phyloP scores from a whole-genome alignment of 2,329 filamentous ascomycete species.

The Epichloe brachyelytri region DNA sequence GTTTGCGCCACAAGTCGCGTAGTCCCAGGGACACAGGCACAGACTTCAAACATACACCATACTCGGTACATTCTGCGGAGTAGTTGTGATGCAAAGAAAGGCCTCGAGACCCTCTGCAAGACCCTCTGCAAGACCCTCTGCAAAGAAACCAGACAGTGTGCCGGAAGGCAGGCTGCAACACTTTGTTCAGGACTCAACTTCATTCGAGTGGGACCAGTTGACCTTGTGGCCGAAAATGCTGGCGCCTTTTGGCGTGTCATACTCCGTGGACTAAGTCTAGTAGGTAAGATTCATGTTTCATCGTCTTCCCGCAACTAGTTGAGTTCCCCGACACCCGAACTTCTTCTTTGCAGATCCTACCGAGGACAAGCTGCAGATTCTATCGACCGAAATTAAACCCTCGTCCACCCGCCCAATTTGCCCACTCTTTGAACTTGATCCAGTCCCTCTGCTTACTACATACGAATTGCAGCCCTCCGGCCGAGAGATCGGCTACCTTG shows the following conservation, averaged over 20 bases:
- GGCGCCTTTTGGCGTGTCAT: too few species aligned
- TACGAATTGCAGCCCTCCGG: background rate
- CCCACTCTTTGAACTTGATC: background rate
- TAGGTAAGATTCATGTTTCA: background rate
- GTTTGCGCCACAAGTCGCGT: background rate
- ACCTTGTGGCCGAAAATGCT: too few species aligned
- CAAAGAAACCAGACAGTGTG: too few species aligned
- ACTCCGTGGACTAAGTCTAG: too few species aligned
- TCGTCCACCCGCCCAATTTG: background rate
- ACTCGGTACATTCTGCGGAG: background rate
- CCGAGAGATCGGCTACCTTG: background rate
- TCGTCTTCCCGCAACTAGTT: background rate
- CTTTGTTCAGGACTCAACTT: too few species aligned
- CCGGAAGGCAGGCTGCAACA: too few species aligned
- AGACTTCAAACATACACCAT: background rate
- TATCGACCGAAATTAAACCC: background rate
- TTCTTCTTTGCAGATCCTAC: too few species aligned
- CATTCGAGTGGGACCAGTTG: too few species aligned
- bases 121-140: too few species aligned
- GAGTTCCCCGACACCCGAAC: background rate
- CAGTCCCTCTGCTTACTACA: background rate
- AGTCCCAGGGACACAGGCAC: background rate
- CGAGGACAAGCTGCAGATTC: too few species aligned
- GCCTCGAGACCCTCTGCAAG: too few species aligned
- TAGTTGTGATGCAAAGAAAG: too few species aligned